Conservation (phyloP, 139 green algal genomes). For the Volvox africanus region DNA sequence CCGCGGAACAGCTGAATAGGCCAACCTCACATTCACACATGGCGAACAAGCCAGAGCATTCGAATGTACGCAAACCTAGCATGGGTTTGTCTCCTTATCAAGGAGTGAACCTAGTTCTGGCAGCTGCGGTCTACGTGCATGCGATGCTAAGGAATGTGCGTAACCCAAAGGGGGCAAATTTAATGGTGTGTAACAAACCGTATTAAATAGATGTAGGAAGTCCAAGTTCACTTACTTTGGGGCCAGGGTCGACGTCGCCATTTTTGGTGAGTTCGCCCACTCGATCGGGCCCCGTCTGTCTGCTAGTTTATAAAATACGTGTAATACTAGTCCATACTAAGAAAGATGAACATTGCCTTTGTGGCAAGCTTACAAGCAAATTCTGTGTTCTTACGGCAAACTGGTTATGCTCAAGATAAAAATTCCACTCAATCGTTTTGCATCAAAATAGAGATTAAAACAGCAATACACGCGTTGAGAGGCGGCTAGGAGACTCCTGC, state of each 20-base stretch:
- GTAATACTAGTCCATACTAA: neutral
- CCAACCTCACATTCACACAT: neutral
- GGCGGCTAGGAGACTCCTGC: neutral
- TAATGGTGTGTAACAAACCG: no score
- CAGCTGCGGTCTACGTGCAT: slow-evolving; percentile 10
- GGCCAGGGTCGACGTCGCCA: slow-evolving; percentile 44
- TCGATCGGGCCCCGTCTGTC: neutral
- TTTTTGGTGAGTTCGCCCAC: neutral
- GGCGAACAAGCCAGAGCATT: no score
- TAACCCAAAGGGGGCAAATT: neutral
- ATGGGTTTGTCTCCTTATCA: no score
- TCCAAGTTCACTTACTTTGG: neutral
- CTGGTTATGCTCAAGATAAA: neutral
- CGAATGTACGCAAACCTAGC: no score
- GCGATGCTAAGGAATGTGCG: neutral
- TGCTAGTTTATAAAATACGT: neutral
- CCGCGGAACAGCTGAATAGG: neutral
- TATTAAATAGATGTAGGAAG: no score
- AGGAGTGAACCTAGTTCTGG: no score
- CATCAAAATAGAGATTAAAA: no score
- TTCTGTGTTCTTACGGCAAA: slow-evolving; percentile 23
- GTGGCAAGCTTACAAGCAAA: neutral
- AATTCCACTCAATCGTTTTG: neutral
- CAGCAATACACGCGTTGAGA: no score
- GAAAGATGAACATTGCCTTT: neutral